These are phyloP conservation scores for Trichosanthes truncata DNA, from an alignment of 306 rosid species.

Conservation along the genomic window DNA sequence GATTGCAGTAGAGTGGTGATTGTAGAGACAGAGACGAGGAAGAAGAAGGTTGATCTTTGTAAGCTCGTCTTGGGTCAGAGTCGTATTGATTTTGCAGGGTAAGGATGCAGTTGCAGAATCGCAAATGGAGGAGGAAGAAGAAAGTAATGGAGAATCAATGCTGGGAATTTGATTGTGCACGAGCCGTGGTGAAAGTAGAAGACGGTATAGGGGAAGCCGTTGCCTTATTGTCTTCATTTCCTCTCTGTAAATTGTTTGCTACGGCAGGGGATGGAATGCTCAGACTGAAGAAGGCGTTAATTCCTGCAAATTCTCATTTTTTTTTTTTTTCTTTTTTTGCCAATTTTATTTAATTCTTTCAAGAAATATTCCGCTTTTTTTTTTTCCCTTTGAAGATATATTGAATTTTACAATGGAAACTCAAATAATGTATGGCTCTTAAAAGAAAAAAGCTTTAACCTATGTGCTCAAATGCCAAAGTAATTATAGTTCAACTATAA, in stretches of 20 bases:
- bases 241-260: not conserved
- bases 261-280: not conserved
- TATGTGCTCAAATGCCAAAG: too few relatives aligned
- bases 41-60: slow-evolving; percentile 37
- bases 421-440: too few relatives aligned
- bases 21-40: slow-evolving; percentile 50
- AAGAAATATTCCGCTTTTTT: too few relatives aligned
- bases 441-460: too few relatives aligned
- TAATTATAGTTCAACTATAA: too few relatives aligned
- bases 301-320: not conserved
- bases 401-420: too few relatives aligned
- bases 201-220: not conserved
- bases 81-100: not conserved
- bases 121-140: not conserved
- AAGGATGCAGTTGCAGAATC: not conserved
- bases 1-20: slow-evolving; percentile 40
- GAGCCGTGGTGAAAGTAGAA: not conserved
- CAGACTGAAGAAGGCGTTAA: not conserved
- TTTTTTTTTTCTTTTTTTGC: too few relatives aligned
- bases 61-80: slow-evolving; percentile 10
- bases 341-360: too few relatives aligned
- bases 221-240: not conserved
- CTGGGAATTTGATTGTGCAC: not conserved
- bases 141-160: not conserved
- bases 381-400: too few relatives aligned